Conservation (phyloP, 768 basidiomycete species). For the Trametes cubensis region DNA sequence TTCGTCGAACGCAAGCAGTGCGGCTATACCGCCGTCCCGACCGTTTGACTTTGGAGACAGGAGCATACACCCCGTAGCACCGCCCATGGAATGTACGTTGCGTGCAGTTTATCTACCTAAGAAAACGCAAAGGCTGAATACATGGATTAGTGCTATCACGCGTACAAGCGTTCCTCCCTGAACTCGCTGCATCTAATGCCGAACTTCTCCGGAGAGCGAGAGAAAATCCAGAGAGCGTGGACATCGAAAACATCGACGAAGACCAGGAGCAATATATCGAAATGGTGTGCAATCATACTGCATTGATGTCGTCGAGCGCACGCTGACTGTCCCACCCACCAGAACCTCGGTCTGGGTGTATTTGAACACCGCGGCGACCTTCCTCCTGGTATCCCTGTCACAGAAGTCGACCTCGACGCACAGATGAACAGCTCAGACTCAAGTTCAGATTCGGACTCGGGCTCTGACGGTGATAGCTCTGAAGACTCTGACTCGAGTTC, state of each 20-base stretch:
- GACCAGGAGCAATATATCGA: conserved; percentile 60
- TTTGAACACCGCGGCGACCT: conserved; percentile 39
- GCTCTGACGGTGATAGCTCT: conserved; percentile 3
- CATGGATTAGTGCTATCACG: conserved; percentile 61
- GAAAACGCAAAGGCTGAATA: neutral
- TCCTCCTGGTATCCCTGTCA: conserved; percentile 16
- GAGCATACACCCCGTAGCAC: conserved; percentile 40
- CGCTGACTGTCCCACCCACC: neutral
- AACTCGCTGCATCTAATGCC: conserved; percentile 65
- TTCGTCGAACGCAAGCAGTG: neutral
- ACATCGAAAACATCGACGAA: conserved; percentile 65
- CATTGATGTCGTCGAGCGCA: neutral
- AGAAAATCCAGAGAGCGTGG: conserved; percentile 58
- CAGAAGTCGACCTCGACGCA: conserved; percentile 14
- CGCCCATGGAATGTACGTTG: conserved; percentile 53
- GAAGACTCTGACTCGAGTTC: neutral
- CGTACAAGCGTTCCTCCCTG: conserved; percentile 67
- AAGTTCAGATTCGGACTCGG: neutral
- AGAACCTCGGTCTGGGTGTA: conserved; percentile 70
- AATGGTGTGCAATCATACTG: conserved; percentile 32
- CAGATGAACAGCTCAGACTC: neutral
- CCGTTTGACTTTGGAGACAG: conserved; percentile 39
- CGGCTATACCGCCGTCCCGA: neutral
- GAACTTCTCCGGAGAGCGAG: conserved; percentile 49
- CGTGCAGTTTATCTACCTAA: neutral